Base-by-base conservation (phyloP, 495 filamentous ascomycete genomes). In the Elasticomyces elasticus region DNA sequence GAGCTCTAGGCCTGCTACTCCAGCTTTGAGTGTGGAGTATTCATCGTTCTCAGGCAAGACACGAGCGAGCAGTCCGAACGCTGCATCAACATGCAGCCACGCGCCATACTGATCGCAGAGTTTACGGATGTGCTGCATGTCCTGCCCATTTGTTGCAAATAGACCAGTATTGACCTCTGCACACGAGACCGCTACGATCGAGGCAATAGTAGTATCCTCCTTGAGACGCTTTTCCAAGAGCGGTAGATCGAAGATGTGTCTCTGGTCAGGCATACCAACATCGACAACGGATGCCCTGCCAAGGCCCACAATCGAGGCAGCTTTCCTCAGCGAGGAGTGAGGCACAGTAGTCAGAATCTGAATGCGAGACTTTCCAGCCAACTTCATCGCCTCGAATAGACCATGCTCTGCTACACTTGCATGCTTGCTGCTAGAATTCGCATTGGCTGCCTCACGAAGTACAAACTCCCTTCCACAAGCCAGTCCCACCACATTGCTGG, bases 51-150 rank as follows among this genome's bases (percentile, higher is more conserved):
- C 70, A 11, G 40, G 51, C 7, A 68, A 62, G 1, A 80, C 65
- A 15, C 89, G 78, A 5, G 76, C 85, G 61, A 95, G 89, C 17
- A 95, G 75, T 0, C 91, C 91, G 63, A 97, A 96, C 0, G 90
- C 87, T 74, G 84, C 91, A 62, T 96, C 91, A 24, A 89, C 84
- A 68, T 97, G 91, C 20, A 97, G 69, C 91, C 91, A 97, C 1
- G 85, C 83, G 7, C 77, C 78, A 64, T 90, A 82, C 52, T 75
- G 70, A 62, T 90, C 84, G 40, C 85, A 89, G 23, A 95, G 62
- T 1, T 67, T 66, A 56, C 89, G 74, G 35, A 95, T 67, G 42
- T 72, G 66, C 40, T 66, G 67, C 75, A 95, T 78, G 12, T 88
- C 79, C 15, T 70, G 67, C 10, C 76, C 74, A 23, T 67, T 66